phyloP scores from a whole-genome alignment of 139 green algal species.

The Chlorella ohadii region DNA sequence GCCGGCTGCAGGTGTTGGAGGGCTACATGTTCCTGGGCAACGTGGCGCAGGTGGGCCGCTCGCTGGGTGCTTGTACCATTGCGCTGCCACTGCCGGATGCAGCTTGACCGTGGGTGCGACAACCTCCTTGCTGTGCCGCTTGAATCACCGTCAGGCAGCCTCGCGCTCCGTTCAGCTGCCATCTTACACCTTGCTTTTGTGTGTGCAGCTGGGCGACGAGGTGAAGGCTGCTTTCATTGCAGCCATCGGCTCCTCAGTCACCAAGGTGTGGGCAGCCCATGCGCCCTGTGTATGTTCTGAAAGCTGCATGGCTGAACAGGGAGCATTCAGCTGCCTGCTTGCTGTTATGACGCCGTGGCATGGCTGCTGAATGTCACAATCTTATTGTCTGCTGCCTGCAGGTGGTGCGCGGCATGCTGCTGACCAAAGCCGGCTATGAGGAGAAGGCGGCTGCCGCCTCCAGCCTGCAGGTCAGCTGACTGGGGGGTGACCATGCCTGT shows the following conservation, averaged over 20 bases:
- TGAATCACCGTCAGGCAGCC: too few species aligned
- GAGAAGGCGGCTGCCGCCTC: slow-evolving; percentile 17
- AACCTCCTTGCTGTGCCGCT: too few species aligned
- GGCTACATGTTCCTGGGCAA: slow-evolving; percentile 56
- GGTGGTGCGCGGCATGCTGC: slow-evolving; percentile 50
- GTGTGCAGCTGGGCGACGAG: slow-evolving; percentile 40
- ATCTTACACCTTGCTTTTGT: neutral
- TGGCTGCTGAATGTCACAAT: too few species aligned
- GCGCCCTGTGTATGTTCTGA: too few species aligned
- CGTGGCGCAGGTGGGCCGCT: slow-evolving; percentile 1
- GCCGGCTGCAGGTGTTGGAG: slow-evolving; percentile 45
- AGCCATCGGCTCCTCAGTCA: slow-evolving; percentile 30
- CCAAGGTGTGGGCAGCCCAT: slow-evolving; percentile 16
- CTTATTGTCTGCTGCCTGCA: too few species aligned
- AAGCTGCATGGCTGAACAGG: too few species aligned
- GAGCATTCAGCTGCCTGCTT: too few species aligned
- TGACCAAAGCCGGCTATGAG: slow-evolving; percentile 44
- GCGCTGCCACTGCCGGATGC: too few species aligned
- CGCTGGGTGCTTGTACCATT: neutral
- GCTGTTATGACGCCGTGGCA: too few species aligned
- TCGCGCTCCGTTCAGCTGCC: too few species aligned
- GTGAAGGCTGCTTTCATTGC: slow-evolving; percentile 42
- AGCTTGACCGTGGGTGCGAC: too few species aligned
- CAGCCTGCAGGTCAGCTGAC: slow-evolving; percentile 40
- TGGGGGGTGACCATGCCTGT: too few species aligned